Evolutionary conservation across 108 stramenopile genomes (phyloP).

Genomic region (Cyclostephanos tholiformis): DNA sequence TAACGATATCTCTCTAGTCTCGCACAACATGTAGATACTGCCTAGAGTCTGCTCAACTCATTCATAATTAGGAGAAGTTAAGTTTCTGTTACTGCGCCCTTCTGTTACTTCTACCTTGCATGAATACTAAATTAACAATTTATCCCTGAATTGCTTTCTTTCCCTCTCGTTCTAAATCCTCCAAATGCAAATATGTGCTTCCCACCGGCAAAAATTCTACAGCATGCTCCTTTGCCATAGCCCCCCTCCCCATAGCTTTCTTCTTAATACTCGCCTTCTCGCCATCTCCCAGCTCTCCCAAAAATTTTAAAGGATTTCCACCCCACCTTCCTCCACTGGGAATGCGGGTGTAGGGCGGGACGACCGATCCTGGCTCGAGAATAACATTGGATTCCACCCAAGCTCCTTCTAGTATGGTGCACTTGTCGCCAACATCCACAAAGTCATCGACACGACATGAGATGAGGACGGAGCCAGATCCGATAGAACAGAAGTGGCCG

Average conservation of each 20-base stretch:
- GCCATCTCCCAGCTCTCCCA: constrained; percentile 71
- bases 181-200: constrained; percentile 85
- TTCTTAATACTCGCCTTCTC: constrained; percentile 73
- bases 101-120: background rate
- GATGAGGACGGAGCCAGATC: constrained; percentile 77
- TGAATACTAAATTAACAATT: too few relatives aligned
- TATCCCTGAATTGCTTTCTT: constrained; percentile 55
- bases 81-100: background rate
- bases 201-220: constrained; percentile 92
- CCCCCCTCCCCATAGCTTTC: constrained; percentile 66
- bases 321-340: constrained; percentile 91
- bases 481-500: constrained; percentile 86
- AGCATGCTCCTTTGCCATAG: constrained; percentile 79
- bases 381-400: constrained; percentile 85
- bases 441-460: constrained; percentile 87
- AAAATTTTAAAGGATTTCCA: constrained; percentile 89
- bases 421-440: constrained; percentile 85
- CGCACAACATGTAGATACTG: too few relatives aligned
- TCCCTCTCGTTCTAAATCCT: constrained; percentile 81
- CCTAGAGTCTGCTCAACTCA: background rate
- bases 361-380: constrained; percentile 90
- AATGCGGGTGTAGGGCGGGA: constrained; percentile 84
- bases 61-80: background rate
- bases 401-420: constrained; percentile 87
- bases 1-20: background rate